Evolutionary conservation across 2,329 filamentous ascomycete species (phyloP), one percentile per base, ranked within the genome.

Genomic region (Pyrenochaeta sp.): DNA sequence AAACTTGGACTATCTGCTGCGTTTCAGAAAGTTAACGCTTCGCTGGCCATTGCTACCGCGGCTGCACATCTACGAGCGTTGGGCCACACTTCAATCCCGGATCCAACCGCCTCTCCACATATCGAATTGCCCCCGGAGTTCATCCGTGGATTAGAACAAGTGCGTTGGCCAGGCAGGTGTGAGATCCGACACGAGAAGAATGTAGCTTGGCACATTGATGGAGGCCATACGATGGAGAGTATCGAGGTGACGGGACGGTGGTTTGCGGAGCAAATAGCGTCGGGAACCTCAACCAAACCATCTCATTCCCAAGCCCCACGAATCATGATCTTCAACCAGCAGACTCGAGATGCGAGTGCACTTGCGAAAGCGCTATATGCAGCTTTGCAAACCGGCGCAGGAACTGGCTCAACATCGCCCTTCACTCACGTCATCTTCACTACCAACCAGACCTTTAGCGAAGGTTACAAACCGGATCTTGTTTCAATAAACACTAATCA

Each of bases 261-360:
- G 93, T 94, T 94, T 66, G 85, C 84, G 7, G 69, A 74, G 39
- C 74, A 64, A 57, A 76, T 70, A 32, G 60, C 67, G 11, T 65
- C 73, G 14, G 73, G 75, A 39, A 72, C 74, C 10, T 67, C 74
- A 4, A 65, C 74, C 6, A 53, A 53, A n/a, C 58, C 55, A 62
- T 46, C 48, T 18, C 49, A 60, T 4, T 47, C 51, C 11, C 49
- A 55, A 17, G 48, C 57, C 9, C 69, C 78, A 5, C 79, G 91
- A 0, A 80, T 89, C 51, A 78, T 98, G 40, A 83, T 98, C 42
- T 98, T 98, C 81, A 97, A 97, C 75, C 94, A 97, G 75, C 92
- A 97, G 70, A 92, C 91, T 9, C 86, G 92, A 29, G 88, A 97
- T 68, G 90, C 90, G 4, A 77, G 80, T 3, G 79, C 83, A 14